Conservation (phyloP, 352 stramenopile species). For the Phytophthora litchii region DNA sequence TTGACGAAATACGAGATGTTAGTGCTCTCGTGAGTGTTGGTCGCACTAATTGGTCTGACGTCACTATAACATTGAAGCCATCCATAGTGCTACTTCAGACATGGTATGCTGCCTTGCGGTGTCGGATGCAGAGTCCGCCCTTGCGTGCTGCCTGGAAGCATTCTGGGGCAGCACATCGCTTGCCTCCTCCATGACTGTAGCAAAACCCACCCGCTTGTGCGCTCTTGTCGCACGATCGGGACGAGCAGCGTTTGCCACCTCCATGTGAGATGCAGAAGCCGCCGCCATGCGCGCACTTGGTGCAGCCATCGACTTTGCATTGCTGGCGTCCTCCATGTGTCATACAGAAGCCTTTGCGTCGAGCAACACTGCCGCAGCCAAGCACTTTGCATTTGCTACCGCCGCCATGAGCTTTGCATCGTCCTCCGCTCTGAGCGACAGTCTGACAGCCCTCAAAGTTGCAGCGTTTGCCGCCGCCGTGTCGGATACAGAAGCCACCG, state of each 20-base stretch:
- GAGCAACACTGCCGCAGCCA: slow-evolving; percentile 62
- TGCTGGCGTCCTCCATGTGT: slow-evolving; percentile 66
- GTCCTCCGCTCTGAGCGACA: slow-evolving; percentile 76
- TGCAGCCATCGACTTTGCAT: slow-evolving; percentile 77
- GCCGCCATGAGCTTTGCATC: slow-evolving; percentile 85
- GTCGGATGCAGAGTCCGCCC: slow-evolving; percentile 79
- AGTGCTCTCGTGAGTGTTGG: slow-evolving; percentile 33
- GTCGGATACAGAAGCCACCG: slow-evolving; percentile 74
- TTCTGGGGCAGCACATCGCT: slow-evolving; percentile 69
- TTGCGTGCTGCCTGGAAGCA: slow-evolving; percentile 83
- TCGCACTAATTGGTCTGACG: slow-evolving; percentile 15
- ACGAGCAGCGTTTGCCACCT: slow-evolving; percentile 71
- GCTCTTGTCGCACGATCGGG: slow-evolving; percentile 63
- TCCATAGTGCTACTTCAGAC: slow-evolving; percentile 1
- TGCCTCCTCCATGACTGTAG: slow-evolving; percentile 81
- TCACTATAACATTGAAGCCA: slow-evolving; percentile 15
- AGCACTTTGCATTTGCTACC: slow-evolving; percentile 80
- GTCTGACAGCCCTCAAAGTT: slow-evolving; percentile 61
- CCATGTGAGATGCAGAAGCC: slow-evolving; percentile 79
- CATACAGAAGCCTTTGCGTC: slow-evolving; percentile 80
- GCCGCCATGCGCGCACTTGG: slow-evolving; percentile 75
- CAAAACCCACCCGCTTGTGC: slow-evolving; percentile 78
- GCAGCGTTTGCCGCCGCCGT: slow-evolving; percentile 82
- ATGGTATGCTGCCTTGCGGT: slow-evolving; percentile 48
- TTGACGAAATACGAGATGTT: slow-evolving; percentile 5